A percentile compares a stretch with the other conserved stretches of the same genome.
Evolutionary conservation across 1,284 basidiomycete species (phyloP).

Genomic region (Malassezia caprae): DNA sequence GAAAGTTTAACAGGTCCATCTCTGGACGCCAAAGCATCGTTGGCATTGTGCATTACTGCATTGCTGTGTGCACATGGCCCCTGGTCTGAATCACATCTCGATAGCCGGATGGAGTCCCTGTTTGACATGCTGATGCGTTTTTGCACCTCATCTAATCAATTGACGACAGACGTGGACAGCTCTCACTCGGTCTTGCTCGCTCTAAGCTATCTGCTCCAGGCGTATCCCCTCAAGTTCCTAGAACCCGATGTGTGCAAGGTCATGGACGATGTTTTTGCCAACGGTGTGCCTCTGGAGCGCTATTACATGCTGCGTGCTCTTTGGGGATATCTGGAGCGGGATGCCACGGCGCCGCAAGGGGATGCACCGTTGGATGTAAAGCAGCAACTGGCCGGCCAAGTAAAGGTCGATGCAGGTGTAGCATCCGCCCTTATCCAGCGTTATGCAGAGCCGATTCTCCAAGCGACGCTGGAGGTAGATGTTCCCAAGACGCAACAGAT

Average conservation of each 20-base stretch:
- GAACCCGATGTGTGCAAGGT: slow-evolving; percentile 64
- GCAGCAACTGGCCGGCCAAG: slow-evolving; percentile 82
- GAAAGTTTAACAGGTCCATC: slow-evolving; percentile 20
- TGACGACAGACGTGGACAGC: neutral
- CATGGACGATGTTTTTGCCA: slow-evolving; percentile 75
- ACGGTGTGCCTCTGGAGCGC: slow-evolving; percentile 61
- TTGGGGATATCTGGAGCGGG: slow-evolving; percentile 55
- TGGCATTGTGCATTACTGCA: slow-evolving; percentile 32
- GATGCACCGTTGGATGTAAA: slow-evolving; percentile 52
- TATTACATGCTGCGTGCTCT: slow-evolving; percentile 72
- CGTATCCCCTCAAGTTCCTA: slow-evolving; percentile 79
- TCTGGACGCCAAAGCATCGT: slow-evolving; percentile 23
- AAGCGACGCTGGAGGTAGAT: slow-evolving; percentile 56
- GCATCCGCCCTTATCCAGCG: slow-evolving; percentile 86
- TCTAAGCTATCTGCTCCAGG: slow-evolving; percentile 70
- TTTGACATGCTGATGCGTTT: slow-evolving; percentile 66
- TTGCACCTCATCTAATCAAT: slow-evolving; percentile 56
- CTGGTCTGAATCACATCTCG: slow-evolving; percentile 23
- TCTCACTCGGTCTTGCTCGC: slow-evolving; percentile 47
- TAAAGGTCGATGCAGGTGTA: slow-evolving; percentile 93
- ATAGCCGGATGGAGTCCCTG: slow-evolving; percentile 53
- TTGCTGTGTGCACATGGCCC: slow-evolving; percentile 77
- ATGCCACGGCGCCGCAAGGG: slow-evolving; percentile 17
- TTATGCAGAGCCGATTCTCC: slow-evolving; percentile 70
- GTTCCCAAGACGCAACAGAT: slow-evolving; percentile 60